Evolutionary conservation across 1,139 yeast species (phyloP), one percentile per base, ranked within the genome.

Genomic region (Oligophagozyma castellii): DNA sequence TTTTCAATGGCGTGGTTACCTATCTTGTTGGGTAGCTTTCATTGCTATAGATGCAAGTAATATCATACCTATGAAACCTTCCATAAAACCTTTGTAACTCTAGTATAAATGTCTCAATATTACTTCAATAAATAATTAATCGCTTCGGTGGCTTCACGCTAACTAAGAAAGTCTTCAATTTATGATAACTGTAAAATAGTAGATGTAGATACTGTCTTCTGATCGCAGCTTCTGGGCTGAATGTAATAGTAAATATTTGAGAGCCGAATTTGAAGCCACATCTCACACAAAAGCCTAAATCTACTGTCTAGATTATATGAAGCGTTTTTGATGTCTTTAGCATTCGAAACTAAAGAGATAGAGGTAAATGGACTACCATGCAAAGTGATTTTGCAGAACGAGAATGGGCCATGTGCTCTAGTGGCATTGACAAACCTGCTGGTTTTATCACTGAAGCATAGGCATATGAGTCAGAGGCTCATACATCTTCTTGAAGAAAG

Each of bases 331-430:
- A 35, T 33, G 33, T 23, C 24, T 20, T 13, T 42, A 22, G 30
- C 24, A 3, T 51, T 46, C 31, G 43, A 38, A 16, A 51, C 55
- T 2, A 56, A 51, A 29, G 29, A 30, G 3, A 40, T 53, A 8
- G 35, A 37, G 18, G 42, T 42, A 29, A 33, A 46, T 14, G 55
- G 53, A 3, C 31, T 26, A 34, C 59, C 70, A 12, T 24, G 28
- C 14, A 72, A 68, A 10, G 69, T 83, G 18, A 55, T 84, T 5
- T 55, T 80, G 13, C 95, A 84, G 53, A 81, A 80, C 38, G 63
- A 55, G 30, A 84, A 84, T 44, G 95, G 95, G 0, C 95, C 95
- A 0, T 84, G 95, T 47, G 93, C 93, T 3, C 55, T 84, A 24
- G 67, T 84, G 8, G 86, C 94, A 0, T 56, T 84, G 26, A 65